phyloP scores from a whole-genome alignment of 73 alveolate species.

The Blepharisma stoltei region DNA sequence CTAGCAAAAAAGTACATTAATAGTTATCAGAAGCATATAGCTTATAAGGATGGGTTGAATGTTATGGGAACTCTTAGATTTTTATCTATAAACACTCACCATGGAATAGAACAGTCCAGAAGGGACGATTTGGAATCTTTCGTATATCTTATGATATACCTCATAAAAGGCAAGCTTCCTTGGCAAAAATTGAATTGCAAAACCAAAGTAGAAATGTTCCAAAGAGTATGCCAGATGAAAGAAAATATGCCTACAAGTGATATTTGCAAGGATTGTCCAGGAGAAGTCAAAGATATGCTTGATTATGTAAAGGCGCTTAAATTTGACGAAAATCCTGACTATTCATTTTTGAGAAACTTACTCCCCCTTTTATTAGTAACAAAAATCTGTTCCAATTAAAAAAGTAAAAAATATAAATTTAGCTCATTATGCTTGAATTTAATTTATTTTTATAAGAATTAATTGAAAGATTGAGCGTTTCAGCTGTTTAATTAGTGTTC shows the following conservation, averaged over 20 bases:
- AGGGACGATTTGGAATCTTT: constrained; percentile 81
- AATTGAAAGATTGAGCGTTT: too few species aligned
- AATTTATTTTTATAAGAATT: too few species aligned
- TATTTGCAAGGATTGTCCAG: constrained; percentile 50
- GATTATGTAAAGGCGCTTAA: constrained; percentile 27
- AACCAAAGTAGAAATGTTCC: constrained; percentile 53
- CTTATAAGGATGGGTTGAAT: constrained; percentile 63
- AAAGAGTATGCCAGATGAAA: constrained; percentile 47
- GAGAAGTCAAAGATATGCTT: constrained; percentile 42
- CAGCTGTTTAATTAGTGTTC: too few species aligned
- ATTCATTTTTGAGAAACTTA: not conserved
- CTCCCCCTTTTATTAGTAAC: too few species aligned
- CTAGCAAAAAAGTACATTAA: constrained; percentile 75
- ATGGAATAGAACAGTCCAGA: constrained; percentile 75
- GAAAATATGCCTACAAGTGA: constrained; percentile 40
- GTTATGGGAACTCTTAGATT: constrained; percentile 79
- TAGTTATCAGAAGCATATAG: constrained; percentile 65
- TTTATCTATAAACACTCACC: constrained; percentile 71
- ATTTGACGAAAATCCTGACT: constrained; percentile 29
- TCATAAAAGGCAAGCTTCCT: constrained; percentile 75
- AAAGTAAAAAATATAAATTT: too few species aligned
- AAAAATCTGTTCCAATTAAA: too few species aligned
- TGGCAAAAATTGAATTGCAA: constrained; percentile 67
- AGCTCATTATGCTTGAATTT: too few species aligned
- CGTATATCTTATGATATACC: constrained; percentile 70